These are phyloP conservation scores for Sporothrix sp. DNA, from an alignment of 2,329 filamentous ascomycete genomes.

Conservation along the genomic window DNA sequence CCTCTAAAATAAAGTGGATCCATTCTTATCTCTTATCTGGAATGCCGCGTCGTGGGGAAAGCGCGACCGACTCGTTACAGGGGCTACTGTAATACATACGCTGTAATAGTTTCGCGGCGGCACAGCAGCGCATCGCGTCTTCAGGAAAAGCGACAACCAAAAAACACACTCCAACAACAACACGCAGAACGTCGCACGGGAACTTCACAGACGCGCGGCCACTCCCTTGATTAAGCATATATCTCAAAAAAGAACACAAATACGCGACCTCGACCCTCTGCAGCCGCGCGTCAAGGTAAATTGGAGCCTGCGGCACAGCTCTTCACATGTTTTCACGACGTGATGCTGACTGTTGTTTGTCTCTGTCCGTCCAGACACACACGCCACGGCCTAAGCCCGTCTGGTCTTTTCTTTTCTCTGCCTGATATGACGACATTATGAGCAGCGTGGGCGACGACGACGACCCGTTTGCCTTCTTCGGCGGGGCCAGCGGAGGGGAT, in stretches of 20 bases:
- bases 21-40: conserved; percentile 10
- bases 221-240: no score
- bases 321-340: no score
- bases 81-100: background rate
- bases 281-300: no score
- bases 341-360: no score
- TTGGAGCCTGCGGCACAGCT: no score
- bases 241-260: no score
- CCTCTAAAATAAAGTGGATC: conserved; percentile 6
- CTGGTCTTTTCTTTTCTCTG: background rate
- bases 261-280: no score
- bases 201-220: no score
- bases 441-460: background rate
- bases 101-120: background rate
- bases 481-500: background rate
- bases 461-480: conserved; percentile 6
- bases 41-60: background rate
- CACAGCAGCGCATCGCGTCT: conserved; percentile 3
- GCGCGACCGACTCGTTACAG: background rate
- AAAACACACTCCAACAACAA: background rate
- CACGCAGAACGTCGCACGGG: no score
- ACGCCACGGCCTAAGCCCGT: no score
- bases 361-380: no score
- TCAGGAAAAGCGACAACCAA: background rate
- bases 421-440: background rate